These are phyloP conservation scores for Orbilia quercus DNA, from an alignment of 2,329 filamentous ascomycete species.

Conservation along the genomic window DNA sequence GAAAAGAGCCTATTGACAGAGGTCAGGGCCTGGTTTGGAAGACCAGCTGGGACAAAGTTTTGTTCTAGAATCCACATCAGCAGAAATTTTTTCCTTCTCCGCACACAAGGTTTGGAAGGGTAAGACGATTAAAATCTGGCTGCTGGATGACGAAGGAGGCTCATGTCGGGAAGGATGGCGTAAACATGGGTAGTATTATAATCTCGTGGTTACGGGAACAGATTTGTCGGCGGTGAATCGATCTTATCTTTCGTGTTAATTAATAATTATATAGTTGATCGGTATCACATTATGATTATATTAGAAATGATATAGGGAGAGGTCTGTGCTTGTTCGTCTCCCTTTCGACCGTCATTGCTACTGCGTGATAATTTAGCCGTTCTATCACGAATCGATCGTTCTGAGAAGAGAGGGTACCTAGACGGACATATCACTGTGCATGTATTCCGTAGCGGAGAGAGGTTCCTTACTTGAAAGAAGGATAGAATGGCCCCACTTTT, in stretches of 20 bases:
- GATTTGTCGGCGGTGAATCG: constrained; percentile 4
- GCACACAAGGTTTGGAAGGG: too few species aligned
- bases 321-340: neutral
- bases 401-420: too few species aligned
- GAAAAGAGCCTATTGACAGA: neutral
- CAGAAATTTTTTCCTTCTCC: too few species aligned
- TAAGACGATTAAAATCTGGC: constrained; percentile 4
- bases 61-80: constrained; percentile 26
- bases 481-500: constrained; percentile 31
- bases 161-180: constrained; percentile 22
- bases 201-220: neutral
- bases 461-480: too few species aligned
- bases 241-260: constrained; percentile 2
- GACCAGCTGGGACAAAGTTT: constrained; percentile 9
- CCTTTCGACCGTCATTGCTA: neutral
- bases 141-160: constrained; percentile 34
- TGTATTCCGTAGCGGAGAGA: too few species aligned
- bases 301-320: neutral
- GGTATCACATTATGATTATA: too few species aligned
- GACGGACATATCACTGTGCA: too few species aligned
- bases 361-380: constrained; percentile 44
- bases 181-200: constrained; percentile 14
- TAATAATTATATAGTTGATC: neutral
- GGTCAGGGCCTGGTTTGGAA: constrained; percentile 25
- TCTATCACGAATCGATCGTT: constrained; percentile 2